Conservation (phyloP, 1,284 basidiomycete species). For the Xerocomus amazonicus region DNA sequence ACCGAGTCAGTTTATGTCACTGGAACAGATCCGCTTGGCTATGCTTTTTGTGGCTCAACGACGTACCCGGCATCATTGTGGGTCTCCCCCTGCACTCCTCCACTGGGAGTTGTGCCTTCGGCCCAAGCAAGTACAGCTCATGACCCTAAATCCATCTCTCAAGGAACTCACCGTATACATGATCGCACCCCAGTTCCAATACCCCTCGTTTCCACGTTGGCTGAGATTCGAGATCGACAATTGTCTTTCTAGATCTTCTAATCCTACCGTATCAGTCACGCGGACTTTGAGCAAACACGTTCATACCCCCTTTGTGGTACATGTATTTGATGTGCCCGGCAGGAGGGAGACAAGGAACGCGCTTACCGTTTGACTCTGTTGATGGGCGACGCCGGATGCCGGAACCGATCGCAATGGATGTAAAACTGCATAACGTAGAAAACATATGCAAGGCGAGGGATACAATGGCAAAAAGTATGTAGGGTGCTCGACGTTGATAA, state of each 20-base stretch:
- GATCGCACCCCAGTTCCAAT: slow-evolving; percentile 53
- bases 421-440: slow-evolving; percentile 10
- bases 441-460: slow-evolving; percentile 5
- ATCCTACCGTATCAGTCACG: not conserved
- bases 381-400: not conserved
- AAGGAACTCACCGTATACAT: slow-evolving; percentile 46
- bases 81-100: too few relatives aligned
- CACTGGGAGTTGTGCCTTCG: too few relatives aligned
- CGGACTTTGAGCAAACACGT: slow-evolving; percentile 14
- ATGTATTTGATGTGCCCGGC: slow-evolving; percentile 35
- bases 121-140: slow-evolving; percentile 54
- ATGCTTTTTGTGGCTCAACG: too few relatives aligned
- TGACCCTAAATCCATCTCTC: slow-evolving; percentile 71
- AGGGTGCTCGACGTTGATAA: not conserved
- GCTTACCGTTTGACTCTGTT: slow-evolving; percentile 8
- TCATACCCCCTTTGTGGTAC: slow-evolving; percentile 17
- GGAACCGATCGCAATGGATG: not conserved
- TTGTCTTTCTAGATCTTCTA: not conserved
- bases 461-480: slow-evolving; percentile 6
- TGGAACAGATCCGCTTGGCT: too few relatives aligned
- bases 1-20: too few relatives aligned
- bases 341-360: slow-evolving; percentile 21
- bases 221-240: not conserved
- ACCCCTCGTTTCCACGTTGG: slow-evolving; percentile 28
- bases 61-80: too few relatives aligned